phyloP scores from a whole-genome alignment of 805 yeast genomes.

The Monosporozyma unispora region DNA sequence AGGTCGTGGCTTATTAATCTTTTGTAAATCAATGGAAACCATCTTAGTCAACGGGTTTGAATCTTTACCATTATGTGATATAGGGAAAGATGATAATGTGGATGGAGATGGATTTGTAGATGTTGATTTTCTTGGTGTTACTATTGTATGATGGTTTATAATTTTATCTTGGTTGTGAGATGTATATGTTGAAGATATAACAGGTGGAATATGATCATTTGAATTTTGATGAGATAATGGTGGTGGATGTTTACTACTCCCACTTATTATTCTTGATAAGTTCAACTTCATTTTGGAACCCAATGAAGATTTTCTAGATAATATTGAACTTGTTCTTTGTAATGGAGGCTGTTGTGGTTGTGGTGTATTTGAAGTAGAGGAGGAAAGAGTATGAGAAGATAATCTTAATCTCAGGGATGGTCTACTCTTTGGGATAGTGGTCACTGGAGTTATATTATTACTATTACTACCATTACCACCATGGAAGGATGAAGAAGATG shows the following conservation, averaged over 20 bases:
- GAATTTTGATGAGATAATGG: neutral
- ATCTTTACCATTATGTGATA: slow-evolving; percentile 5
- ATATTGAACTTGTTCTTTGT: neutral
- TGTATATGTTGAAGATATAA: neutral
- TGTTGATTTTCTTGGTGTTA: neutral
- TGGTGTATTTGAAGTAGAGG: neutral
- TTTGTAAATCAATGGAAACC: slow-evolving; percentile 2
- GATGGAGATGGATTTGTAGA: slow-evolving; percentile 1
- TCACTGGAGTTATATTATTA: neutral
- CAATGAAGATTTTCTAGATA: slow-evolving; percentile 14
- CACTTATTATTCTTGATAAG: slow-evolving; percentile 22
- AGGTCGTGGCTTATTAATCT: slow-evolving; percentile 4
- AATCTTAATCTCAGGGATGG: slow-evolving; percentile 1
- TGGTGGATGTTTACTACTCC: slow-evolving; percentile 6
- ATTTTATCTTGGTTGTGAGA: neutral
- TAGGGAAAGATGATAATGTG: neutral
- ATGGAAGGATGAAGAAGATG: neutral
- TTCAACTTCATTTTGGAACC: slow-evolving; percentile 24
- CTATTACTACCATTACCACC: neutral
- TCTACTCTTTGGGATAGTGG: neutral
- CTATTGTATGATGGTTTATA: neutral
- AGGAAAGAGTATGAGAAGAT: neutral
- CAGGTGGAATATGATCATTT: neutral
- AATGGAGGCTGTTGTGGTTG: neutral
- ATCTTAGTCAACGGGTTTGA: slow-evolving; percentile 1